Conservation (phyloP, 768 basidiomycete species). For the Ramaria rubella region DNA sequence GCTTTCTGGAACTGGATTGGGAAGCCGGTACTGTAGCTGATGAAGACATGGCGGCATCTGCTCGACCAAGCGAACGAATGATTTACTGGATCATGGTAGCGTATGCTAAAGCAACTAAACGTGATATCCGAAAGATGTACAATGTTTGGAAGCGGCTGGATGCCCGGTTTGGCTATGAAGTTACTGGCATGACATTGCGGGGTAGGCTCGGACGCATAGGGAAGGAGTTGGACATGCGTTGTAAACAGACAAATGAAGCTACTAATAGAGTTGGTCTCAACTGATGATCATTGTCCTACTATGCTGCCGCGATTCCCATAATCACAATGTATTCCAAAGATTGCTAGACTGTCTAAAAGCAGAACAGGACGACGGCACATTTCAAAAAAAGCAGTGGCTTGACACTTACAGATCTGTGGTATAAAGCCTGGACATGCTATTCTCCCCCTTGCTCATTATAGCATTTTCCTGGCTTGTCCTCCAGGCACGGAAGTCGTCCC, state of each 20-base stretch:
- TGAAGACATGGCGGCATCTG: constrained; percentile 21
- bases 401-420: neutral
- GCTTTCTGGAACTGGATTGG: constrained; percentile 50
- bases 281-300: neutral
- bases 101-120: constrained; percentile 52
- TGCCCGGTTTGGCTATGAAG: constrained; percentile 38
- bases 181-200: constrained; percentile 25
- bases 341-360: neutral
- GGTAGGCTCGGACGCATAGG: constrained; percentile 41
- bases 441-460: too few species aligned
- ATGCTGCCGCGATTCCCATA: neutral
- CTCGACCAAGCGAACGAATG: constrained; percentile 35
- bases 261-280: neutral
- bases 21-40: constrained; percentile 16
- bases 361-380: neutral
- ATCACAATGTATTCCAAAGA: neutral
- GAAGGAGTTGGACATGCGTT: constrained; percentile 29
- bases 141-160: constrained; percentile 53
- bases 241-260: constrained; percentile 3
- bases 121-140: constrained; percentile 44
- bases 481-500: constrained; percentile 78
- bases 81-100: constrained; percentile 66
- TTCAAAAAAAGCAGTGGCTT: neutral
- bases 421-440: neutral
- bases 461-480: constrained; percentile 42